phyloP scores from a whole-genome alignment of 495 filamentous ascomycete species.

The Achaetomiella virescens region DNA sequence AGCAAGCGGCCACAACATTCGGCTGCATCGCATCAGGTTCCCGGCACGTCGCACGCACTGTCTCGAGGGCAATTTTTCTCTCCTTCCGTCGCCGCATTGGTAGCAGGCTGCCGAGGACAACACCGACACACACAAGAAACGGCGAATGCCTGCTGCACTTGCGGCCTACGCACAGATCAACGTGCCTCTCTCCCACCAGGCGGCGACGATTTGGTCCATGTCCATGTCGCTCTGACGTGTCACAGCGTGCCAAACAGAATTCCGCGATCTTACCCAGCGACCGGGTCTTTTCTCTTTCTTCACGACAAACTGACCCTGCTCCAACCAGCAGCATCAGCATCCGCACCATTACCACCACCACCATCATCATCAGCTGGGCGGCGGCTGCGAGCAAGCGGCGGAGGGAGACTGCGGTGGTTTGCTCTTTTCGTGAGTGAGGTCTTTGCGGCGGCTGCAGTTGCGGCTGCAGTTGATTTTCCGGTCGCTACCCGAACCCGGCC shows the following conservation, averaged over 20 bases:
- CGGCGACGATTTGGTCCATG: conserved; percentile 7
- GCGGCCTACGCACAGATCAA: conserved; percentile 23
- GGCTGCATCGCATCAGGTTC: neutral
- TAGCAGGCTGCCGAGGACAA: conserved; percentile 8
- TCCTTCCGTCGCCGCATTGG: conserved; percentile 1
- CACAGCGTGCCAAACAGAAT: conserved; percentile 13
- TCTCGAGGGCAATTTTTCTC: neutral
- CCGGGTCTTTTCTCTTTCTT: neutral
- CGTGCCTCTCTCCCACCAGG: conserved; percentile 2
- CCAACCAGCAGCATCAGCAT: neutral
- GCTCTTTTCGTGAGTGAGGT: neutral
- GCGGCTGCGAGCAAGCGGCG: neutral
- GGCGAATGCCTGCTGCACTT: conserved; percentile 1
- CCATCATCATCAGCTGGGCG: neutral
- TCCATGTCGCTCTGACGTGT: conserved; percentile 32
- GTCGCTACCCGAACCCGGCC: conserved; percentile 3
- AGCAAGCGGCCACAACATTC: neutral
- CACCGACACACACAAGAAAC: neutral
- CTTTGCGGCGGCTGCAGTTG: conserved; percentile 3
- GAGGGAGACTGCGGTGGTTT: conserved; percentile 5
- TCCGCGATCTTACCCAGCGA: neutral
- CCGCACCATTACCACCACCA: neutral
- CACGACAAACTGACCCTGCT: neutral
- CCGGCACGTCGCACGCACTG: neutral
- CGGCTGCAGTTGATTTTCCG: neutral